Percentiles rank a stretch among this genome's conserved stretches.
phyloP scores from a whole-genome alignment of 2,329 filamentous ascomycete species.

The Trichoderma atrobrunneum region DNA sequence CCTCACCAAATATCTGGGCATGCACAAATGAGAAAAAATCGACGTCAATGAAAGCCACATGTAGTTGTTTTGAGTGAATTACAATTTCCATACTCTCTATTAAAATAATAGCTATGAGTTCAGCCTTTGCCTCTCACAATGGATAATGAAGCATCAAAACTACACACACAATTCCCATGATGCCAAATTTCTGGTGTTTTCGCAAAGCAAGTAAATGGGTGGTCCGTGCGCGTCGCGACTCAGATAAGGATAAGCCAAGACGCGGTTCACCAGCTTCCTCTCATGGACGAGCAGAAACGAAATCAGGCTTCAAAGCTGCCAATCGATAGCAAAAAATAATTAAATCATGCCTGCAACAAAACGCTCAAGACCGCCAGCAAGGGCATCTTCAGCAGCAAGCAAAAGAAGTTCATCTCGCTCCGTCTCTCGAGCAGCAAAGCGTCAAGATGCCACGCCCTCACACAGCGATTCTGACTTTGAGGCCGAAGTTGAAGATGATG shows the following conservation, averaged over 20 bases:
- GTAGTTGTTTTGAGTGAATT: not conserved
- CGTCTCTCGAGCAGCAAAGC: not conserved
- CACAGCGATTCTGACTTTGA: conserved; percentile 14
- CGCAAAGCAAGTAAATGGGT: not conserved
- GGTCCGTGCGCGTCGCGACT: conserved; percentile 12
- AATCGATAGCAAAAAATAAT: not conserved
- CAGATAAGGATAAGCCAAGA: not conserved
- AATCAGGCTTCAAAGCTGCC: not conserved
- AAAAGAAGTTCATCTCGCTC: not conserved
- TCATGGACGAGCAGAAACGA: not conserved
- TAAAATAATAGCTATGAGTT: not conserved
- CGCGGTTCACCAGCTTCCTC: not conserved
- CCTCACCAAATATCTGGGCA: not conserved
- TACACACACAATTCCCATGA: not conserved
- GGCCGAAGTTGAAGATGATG: not conserved
- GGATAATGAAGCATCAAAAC: not conserved
- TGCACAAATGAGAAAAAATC: not conserved
- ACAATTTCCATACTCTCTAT: not conserved
- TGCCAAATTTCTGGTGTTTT: not conserved
- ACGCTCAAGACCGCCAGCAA: conserved; percentile 1
- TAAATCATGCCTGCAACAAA: conserved; percentile 13
- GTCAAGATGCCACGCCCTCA: not conserved
- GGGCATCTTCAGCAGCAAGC: not conserved
- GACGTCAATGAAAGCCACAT: not conserved
- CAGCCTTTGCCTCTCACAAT: not conserved